Conservation (phyloP, 768 basidiomycete genomes). For the Pleurotus pulmonarius region DNA sequence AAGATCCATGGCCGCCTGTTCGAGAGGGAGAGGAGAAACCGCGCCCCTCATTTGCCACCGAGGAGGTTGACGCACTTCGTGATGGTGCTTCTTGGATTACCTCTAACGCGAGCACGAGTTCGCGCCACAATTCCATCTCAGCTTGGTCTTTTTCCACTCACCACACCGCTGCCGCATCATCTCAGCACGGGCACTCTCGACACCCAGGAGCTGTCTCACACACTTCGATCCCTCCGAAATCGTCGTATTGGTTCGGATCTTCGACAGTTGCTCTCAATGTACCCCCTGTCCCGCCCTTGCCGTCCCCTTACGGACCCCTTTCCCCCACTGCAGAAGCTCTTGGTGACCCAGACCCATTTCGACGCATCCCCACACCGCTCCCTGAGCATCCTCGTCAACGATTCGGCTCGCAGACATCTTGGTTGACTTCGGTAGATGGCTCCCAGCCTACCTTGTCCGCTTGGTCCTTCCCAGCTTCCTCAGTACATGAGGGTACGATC, state of each 20-base stretch:
- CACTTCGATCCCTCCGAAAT: conserved; percentile 48
- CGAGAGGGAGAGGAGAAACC: conserved; percentile 48
- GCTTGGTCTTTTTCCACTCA: conserved; percentile 74
- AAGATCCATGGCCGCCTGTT: conserved; percentile 60
- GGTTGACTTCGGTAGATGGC: conserved; percentile 64
- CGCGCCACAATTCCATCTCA: conserved; percentile 55
- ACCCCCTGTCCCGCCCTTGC: conserved; percentile 62
- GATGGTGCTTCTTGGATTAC: conserved; percentile 84
- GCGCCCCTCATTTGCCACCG: conserved; percentile 62
- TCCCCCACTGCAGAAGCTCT: conserved; percentile 36
- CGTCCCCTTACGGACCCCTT: conserved; percentile 51
- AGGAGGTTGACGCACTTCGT: conserved; percentile 68
- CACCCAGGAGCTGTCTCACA: conserved; percentile 33
- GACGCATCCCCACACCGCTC: conserved; percentile 39
- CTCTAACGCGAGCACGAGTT: conserved; percentile 52
- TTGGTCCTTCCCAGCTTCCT: conserved; percentile 64
- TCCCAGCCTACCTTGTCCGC: conserved; percentile 56
- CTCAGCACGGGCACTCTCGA: conserved; percentile 28
- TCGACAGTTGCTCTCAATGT: conserved; percentile 38
- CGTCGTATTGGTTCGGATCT: conserved; percentile 60
- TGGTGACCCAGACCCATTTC: conserved; percentile 59
- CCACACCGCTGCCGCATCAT: conserved; percentile 36
- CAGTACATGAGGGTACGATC: conserved; percentile 26
- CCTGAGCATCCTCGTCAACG: conserved; percentile 41
- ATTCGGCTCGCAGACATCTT: conserved; percentile 66